These are phyloP conservation scores for Citrullus mucosospermus DNA, from an alignment of 306 rosid species.

Conservation along the genomic window DNA sequence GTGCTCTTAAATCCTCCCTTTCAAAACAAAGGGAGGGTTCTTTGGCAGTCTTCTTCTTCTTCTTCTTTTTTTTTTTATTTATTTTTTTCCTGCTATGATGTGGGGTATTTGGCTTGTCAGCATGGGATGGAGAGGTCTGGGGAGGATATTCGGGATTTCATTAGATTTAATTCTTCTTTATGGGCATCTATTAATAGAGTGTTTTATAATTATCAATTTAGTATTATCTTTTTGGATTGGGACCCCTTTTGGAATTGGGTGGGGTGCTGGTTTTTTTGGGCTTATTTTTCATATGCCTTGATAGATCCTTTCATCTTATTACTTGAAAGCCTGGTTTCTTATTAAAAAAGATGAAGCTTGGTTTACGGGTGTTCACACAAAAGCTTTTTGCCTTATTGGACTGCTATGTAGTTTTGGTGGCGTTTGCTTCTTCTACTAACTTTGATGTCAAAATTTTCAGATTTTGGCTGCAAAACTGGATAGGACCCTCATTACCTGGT, in stretches of 20 bases:
- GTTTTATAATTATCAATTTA: too few species aligned
- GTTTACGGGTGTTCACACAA: neutral
- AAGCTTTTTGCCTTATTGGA: neutral
- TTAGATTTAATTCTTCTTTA: neutral
- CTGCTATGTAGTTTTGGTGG: neutral
- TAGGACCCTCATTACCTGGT: conserved; percentile 79
- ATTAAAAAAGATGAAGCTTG: too few species aligned
- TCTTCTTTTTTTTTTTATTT: too few species aligned
- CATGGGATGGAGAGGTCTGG: neutral
- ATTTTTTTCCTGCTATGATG: too few species aligned
- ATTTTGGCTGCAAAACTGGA: conserved; percentile 99
- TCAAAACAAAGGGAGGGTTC: neutral
- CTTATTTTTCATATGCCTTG: too few species aligned
- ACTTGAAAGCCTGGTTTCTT: too few species aligned
- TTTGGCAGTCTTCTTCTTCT: too few species aligned
- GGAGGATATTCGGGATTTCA: neutral
- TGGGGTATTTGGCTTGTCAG: neutral
- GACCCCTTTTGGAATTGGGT: neutral
- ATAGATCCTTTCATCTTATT: too few species aligned
- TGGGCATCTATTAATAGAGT: neutral
- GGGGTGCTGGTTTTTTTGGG: neutral
- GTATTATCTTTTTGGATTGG: neutral
- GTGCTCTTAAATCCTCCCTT: neutral
- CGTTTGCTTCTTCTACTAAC: conserved; percentile 12
- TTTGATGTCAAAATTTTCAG: conserved; percentile 32